These are phyloP conservation scores for Hypholoma fasciculare DNA, from an alignment of 768 basidiomycete genomes.

Conservation along the genomic window DNA sequence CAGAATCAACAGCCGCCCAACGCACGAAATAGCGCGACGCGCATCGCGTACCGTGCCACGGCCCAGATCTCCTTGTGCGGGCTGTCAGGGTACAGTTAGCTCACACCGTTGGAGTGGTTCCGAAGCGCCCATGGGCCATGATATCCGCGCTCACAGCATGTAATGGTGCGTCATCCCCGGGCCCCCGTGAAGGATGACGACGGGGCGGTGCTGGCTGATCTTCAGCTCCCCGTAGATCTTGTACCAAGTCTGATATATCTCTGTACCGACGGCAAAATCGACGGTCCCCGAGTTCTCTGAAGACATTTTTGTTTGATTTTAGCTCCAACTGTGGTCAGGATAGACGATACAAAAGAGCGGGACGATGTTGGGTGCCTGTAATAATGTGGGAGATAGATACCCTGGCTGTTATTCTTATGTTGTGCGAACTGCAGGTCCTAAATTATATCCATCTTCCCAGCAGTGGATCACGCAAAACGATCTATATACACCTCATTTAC, in stretches of 20 bases:
- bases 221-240: conserved; percentile 44
- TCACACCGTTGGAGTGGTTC: not conserved
- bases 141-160: conserved; percentile 32
- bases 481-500: too few species aligned
- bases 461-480: too few species aligned
- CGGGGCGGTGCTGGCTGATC: conserved; percentile 24
- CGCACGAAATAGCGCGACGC: not conserved
- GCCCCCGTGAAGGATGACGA: conserved; percentile 55
- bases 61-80: not conserved
- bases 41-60: not conserved
- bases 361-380: too few species aligned
- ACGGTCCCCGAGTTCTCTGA: not conserved
- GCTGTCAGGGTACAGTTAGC: not conserved
- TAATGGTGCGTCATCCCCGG: conserved; percentile 48
- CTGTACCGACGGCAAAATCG: not conserved
- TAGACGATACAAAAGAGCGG: too few species aligned
- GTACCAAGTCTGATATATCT: conserved; percentile 43
- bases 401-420: too few species aligned
- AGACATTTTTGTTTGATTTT: not conserved
- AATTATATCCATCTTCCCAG: too few species aligned
- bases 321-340: too few species aligned
- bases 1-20: too few species aligned
- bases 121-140: conserved; percentile 27
- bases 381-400: too few species aligned
- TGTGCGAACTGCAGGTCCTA: too few species aligned